Conservation (phyloP, 768 basidiomycete genomes). For the Suillus plorans region DNA sequence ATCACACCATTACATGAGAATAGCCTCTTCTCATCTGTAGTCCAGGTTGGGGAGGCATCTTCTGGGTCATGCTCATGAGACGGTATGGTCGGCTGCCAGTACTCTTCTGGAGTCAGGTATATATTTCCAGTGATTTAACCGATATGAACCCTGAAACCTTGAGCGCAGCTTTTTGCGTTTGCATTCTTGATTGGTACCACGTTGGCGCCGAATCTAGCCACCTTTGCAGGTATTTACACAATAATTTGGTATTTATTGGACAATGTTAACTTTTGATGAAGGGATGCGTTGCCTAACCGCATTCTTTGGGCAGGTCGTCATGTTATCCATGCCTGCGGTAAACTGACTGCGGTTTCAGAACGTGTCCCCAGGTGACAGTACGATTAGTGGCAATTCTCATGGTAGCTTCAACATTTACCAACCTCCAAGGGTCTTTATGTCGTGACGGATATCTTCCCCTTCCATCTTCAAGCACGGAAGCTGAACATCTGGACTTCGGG, state of each 20-base stretch:
- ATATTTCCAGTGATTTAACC: background rate
- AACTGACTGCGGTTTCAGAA: constrained; percentile 27
- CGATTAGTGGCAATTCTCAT: background rate
- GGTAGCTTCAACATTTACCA: background rate
- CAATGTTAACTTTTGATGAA: constrained; percentile 7
- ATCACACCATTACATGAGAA: background rate
- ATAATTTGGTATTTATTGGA: background rate
- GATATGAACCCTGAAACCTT: background rate
- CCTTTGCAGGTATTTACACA: constrained; percentile 42
- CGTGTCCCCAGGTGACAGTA: constrained; percentile 53
- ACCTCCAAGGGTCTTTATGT: constrained; percentile 40
- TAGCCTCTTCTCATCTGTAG: background rate
- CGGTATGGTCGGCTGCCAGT: constrained; percentile 31
- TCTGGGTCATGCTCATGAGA: constrained; percentile 31
- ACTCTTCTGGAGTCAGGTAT: constrained; percentile 29
- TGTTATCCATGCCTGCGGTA: background rate
- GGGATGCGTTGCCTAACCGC: constrained; percentile 32
- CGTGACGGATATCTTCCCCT: constrained; percentile 52
- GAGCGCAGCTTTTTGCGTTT: constrained; percentile 38
- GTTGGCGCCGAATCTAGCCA: constrained; percentile 46
- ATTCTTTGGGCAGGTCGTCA: constrained; percentile 28
- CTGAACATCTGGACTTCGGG: constrained; percentile 55
- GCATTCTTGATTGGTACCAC: constrained; percentile 52
- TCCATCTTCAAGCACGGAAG: constrained; percentile 53
- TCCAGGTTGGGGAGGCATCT: constrained; percentile 30